These are phyloP conservation scores for Lepiota subincarnata DNA, from an alignment of 768 basidiomycete genomes.

Conservation along the genomic window DNA sequence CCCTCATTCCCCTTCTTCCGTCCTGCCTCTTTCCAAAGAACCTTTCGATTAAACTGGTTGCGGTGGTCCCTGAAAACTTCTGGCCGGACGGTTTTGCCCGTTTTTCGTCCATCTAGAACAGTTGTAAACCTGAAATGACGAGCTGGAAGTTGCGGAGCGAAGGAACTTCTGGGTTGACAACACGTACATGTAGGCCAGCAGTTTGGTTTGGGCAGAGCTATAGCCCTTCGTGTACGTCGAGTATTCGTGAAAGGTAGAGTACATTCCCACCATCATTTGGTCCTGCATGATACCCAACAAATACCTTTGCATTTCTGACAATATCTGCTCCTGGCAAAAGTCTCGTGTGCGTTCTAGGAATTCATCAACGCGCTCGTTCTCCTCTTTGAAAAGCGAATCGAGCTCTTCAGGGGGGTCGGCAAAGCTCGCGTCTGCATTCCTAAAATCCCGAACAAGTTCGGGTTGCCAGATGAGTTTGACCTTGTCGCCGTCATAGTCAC, in stretches of 20 bases:
- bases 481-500: slow-evolving; percentile 72
- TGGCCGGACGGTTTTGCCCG: slow-evolving; percentile 42
- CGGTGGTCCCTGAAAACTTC: slow-evolving; percentile 23
- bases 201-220: slow-evolving; percentile 38
- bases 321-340: slow-evolving; percentile 21
- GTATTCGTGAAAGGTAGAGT: slow-evolving; percentile 54
- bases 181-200: slow-evolving; percentile 48
- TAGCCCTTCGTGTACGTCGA: slow-evolving; percentile 54
- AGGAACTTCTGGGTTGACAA: not conserved
- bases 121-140: slow-evolving; percentile 37
- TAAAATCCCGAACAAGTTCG: slow-evolving; percentile 48
- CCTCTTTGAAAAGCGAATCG: slow-evolving; percentile 33
- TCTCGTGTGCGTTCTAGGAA: slow-evolving; percentile 32
- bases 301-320: slow-evolving; percentile 40
- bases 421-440: slow-evolving; percentile 44
- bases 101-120: slow-evolving; percentile 59
- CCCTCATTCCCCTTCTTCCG: slow-evolving; percentile 19
- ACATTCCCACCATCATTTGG: slow-evolving; percentile 45
- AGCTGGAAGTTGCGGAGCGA: not conserved
- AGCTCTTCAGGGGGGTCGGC: slow-evolving; percentile 48
- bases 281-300: slow-evolving; percentile 48
- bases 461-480: slow-evolving; percentile 56
- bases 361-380: slow-evolving; percentile 39
- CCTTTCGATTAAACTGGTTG: slow-evolving; percentile 16
- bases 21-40: slow-evolving; percentile 29